phyloP scores from a whole-genome alignment of 352 stramenopile genomes.

The Aphanomyces cochlioides region DNA sequence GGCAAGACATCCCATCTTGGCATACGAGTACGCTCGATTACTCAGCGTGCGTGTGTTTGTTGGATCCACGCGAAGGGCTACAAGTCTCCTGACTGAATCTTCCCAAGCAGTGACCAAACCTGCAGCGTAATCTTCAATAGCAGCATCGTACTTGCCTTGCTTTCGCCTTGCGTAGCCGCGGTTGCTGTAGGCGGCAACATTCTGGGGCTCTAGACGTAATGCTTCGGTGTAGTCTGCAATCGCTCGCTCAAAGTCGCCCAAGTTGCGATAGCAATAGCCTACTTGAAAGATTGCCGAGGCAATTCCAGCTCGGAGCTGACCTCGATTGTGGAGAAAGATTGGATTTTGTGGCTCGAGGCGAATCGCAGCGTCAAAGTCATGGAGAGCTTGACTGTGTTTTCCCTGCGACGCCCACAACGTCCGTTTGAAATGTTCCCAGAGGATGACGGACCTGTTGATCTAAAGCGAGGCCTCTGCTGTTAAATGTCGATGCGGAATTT shows the following conservation, averaged over 20 bases:
- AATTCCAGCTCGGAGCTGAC: neutral
- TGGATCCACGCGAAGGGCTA: conserved; percentile 62
- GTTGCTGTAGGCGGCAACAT: conserved; percentile 80
- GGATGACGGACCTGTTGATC: conserved; percentile 48
- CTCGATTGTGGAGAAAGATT: conserved; percentile 83
- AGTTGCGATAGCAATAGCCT: conserved; percentile 75
- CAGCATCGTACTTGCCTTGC: conserved; percentile 55
- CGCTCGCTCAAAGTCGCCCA: conserved; percentile 64
- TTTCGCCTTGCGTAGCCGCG: conserved; percentile 81
- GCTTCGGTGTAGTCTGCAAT: conserved; percentile 66
- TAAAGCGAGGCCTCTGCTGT: conserved; percentile 72
- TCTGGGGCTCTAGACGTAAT: conserved; percentile 56
- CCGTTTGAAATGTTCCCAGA: too few species aligned
- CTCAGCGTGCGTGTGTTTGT: conserved; percentile 74
- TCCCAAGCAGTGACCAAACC: neutral
- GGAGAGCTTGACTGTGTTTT: conserved; percentile 53
- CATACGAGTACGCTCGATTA: conserved; percentile 81
- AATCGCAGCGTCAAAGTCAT: conserved; percentile 68
- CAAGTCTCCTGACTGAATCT: neutral
- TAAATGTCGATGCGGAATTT: conserved; percentile 65
- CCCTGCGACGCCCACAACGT: neutral
- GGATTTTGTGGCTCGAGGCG: conserved; percentile 64
- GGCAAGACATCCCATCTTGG: conserved; percentile 67
- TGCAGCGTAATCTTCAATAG: conserved; percentile 72
- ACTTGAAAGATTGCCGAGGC: neutral